Percentiles rank a stretch among this genome's conserved stretches.
Conservation (phyloP, 2,329 filamentous ascomycete species). For the Diaporthe citrichinensis region DNA sequence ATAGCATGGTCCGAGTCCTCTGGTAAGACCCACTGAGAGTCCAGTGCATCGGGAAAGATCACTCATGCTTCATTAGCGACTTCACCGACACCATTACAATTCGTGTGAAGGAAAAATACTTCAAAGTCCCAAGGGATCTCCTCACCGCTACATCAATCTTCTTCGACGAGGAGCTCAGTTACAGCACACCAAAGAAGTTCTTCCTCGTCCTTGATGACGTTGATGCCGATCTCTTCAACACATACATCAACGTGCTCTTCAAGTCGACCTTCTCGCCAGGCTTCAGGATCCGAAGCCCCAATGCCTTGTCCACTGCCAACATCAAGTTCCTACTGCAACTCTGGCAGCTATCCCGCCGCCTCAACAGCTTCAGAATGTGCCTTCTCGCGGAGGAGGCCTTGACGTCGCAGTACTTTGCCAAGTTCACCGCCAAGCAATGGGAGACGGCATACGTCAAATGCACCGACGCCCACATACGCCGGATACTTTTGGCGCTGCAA, state of each 20-base stretch:
- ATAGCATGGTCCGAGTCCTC: neutral
- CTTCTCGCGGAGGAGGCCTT: conserved; percentile 43
- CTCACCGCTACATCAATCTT: neutral
- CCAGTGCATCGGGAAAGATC: neutral
- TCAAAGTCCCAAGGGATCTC: conserved; percentile 1
- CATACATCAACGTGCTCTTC: conserved; percentile 6
- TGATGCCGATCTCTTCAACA: conserved; percentile 4
- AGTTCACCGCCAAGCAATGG: neutral
- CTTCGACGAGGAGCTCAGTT: neutral
- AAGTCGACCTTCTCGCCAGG: neutral
- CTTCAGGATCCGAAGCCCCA: conserved; percentile 43
- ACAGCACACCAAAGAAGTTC: neutral
- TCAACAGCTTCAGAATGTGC: conserved; percentile 39
- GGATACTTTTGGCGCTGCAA: neutral
- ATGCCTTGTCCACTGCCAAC: neutral
- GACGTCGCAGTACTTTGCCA: conserved; percentile 40
- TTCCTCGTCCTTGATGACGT: conserved; percentile 15
- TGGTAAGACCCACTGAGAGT: neutral
- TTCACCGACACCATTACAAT: neutral
- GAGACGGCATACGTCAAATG: neutral
- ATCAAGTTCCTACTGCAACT: conserved; percentile 40
- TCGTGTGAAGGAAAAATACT: neutral
- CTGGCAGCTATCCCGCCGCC: conserved; percentile 45
- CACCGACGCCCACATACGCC: neutral
- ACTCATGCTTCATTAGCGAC: neutral